These are phyloP conservation scores for Plasmodium vivax DNA, from an alignment of 169 alveolate genomes.

Conservation along the genomic window DNA sequence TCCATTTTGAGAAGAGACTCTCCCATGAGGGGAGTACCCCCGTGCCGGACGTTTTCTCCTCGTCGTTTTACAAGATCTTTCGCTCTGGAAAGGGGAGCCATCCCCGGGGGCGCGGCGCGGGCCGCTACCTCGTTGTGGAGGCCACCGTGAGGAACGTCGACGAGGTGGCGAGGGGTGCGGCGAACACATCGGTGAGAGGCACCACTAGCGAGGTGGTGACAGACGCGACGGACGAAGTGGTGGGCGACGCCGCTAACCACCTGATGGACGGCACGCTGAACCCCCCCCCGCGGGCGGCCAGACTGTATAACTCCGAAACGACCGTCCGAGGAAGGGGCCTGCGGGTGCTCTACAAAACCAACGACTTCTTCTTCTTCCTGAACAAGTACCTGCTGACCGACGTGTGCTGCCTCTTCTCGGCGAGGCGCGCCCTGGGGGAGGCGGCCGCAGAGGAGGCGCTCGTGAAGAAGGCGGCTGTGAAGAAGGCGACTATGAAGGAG, in stretches of 20 bases:
- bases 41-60: background rate
- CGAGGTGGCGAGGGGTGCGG: background rate
- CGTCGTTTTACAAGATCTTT: background rate
- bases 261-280: background rate
- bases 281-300: background rate
- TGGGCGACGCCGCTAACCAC: background rate
- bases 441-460: background rate
- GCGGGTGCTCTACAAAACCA: conserved; percentile 13
- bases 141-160: conserved; percentile 22
- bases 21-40: background rate
- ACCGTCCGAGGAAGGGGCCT: conserved; percentile 2
- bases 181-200: too few species aligned
- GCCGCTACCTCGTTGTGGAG: background rate
- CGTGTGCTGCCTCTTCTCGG: conserved; percentile 18
- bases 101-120: background rate
- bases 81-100: background rate
- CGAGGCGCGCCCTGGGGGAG: background rate
- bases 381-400: conserved; percentile 33
- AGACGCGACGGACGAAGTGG: background rate
- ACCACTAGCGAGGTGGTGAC: too few species aligned
- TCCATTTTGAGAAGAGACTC: background rate
- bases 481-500: too few species aligned
- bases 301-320: conserved; percentile 23
- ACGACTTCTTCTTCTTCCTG: conserved; percentile 39
- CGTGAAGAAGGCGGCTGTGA: too few species aligned